Evolutionary conservation across 768 basidiomycete species (phyloP), one percentile per base, ranked within the genome.

Genomic region (Boletus pseudo-olivaceus): DNA sequence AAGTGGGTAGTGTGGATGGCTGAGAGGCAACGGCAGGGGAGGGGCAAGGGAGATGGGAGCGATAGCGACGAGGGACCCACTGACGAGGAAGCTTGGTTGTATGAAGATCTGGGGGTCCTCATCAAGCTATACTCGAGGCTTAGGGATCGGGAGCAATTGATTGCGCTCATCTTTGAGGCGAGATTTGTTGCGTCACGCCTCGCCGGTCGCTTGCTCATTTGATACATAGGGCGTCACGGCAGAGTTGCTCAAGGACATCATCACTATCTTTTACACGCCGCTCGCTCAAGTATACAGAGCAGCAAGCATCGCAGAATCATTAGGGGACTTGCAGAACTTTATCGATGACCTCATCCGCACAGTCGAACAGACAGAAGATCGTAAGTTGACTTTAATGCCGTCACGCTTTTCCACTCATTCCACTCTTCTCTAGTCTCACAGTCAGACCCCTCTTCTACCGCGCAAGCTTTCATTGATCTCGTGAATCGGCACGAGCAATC

Each of bases 211-310:
- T 39, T 40, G 47, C 42, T 57, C 48, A 51, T 42, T 33, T 33
- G 26, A 17, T 33, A 5, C 20, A 7, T 34, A 98, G 95, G 95
- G 97, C 20, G 87, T 87, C 42, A 98, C 97, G 0, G 86, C 96
- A 2, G 97, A 98, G 33, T 77, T 99, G 26, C 75, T 99, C 64
- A 98, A 95, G 71, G 97, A 99, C 68, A 98, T 99, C 55, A 93
- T 99, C 63, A 98, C 97, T 19, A 98, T 99, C 54, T 99, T 99
- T 72, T 99, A 99, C 70, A 75, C 94, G 1, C 97, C 97, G 2
- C 76, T 99, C 26, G 97, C 97, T 2, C 92, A 96, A 66, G 97
- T 98, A 2, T 99, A 98, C 74, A 85, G 90, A 63, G 97, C 97
- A 10, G 97, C 97, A 6, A 97, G 90, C 67, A 98, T 99, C 50